Conservation (phyloP, 169 alveolate species). For the Plasmodium malariae region DNA sequence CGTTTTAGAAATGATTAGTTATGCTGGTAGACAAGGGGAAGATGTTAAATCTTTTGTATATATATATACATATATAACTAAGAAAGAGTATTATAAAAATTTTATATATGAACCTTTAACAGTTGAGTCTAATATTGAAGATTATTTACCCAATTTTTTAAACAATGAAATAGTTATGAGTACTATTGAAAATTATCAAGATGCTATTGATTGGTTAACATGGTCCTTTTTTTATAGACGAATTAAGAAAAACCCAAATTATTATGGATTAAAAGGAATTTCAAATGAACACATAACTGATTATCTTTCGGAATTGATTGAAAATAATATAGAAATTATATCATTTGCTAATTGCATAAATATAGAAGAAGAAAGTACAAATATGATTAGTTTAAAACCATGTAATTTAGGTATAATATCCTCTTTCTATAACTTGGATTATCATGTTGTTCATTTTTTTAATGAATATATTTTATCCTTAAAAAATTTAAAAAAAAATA, state of each 20-base stretch:
- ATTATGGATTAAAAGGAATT: conserved; percentile 96
- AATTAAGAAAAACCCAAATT: conserved; percentile 98
- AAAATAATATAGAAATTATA: conserved; percentile 92
- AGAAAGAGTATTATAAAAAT: conserved; percentile 96
- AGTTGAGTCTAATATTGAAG: conserved; percentile 97
- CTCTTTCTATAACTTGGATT: conserved; percentile 53
- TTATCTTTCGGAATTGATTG: conserved; percentile 96
- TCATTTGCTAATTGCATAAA: conserved; percentile 95
- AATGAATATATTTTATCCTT: conserved; percentile 51
- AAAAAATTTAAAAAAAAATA: conserved; percentile 35
- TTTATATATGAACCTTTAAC: conserved; percentile 98
- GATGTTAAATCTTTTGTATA: conserved; percentile 74
- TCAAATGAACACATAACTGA: conserved; percentile 95
- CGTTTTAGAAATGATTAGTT: conserved; percentile 94
- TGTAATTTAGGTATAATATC: conserved; percentile 86
- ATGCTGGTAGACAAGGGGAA: conserved; percentile 86
- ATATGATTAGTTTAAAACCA: conserved; percentile 90
- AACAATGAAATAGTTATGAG: conserved; percentile 98
- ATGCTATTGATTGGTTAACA: conserved; percentile 99
- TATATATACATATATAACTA: conserved; percentile 91
- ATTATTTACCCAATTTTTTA: conserved; percentile 94
- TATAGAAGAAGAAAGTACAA: conserved; percentile 89
- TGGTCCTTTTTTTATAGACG: conserved; percentile 99
- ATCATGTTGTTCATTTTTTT: conserved; percentile 47
- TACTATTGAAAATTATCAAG: conserved; percentile 96